These are phyloP conservation scores for Penicillium aurantiogriseum DNA, from an alignment of 2,329 filamentous ascomycete species.

Conservation along the genomic window DNA sequence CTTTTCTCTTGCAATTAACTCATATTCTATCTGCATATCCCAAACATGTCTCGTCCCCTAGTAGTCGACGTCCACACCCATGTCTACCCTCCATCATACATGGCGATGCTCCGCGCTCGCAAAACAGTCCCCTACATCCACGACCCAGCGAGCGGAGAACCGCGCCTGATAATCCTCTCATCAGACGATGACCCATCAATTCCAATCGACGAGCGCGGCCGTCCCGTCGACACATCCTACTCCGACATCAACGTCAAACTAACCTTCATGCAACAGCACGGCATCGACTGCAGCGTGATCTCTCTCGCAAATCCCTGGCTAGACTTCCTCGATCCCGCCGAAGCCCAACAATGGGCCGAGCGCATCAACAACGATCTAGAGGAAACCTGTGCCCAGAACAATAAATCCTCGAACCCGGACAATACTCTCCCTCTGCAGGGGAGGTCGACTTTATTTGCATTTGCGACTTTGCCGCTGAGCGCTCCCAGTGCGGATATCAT, in stretches of 20 bases:
- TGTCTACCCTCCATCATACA: conserved; percentile 61
- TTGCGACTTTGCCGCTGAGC: conserved; percentile 76
- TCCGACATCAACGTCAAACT: conserved; percentile 77
- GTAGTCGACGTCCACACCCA: conserved; percentile 63
- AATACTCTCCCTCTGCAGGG: conserved; percentile 37
- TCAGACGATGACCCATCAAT: conserved; percentile 46
- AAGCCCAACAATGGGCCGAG: conserved; percentile 63
- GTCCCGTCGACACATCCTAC: conserved; percentile 81
- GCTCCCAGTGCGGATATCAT: conserved; percentile 63
- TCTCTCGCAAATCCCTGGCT: conserved; percentile 93
- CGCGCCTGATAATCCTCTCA: conserved; percentile 48
- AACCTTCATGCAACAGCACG: conserved; percentile 81
- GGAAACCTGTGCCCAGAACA: conserved; percentile 60
- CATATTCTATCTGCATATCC: background rate
- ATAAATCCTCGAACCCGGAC: conserved; percentile 24
- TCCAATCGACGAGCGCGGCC: conserved; percentile 57
- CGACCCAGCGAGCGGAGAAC: conserved; percentile 34
- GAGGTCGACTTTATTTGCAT: conserved; percentile 72
- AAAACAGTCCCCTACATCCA: conserved; percentile 48
- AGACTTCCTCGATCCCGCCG: conserved; percentile 68
- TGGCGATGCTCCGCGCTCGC: conserved; percentile 56
- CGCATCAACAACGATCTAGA: conserved; percentile 78
- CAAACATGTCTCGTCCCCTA: conserved; percentile 33
- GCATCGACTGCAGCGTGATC: conserved; percentile 78
- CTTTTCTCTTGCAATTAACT: background rate